A percentile compares a stretch with the other conserved stretches of the same genome.
These are phyloP conservation scores for Laetiporus sulphureus DNA, from an alignment of 1,284 basidiomycete genomes.

Conservation along the genomic window DNA sequence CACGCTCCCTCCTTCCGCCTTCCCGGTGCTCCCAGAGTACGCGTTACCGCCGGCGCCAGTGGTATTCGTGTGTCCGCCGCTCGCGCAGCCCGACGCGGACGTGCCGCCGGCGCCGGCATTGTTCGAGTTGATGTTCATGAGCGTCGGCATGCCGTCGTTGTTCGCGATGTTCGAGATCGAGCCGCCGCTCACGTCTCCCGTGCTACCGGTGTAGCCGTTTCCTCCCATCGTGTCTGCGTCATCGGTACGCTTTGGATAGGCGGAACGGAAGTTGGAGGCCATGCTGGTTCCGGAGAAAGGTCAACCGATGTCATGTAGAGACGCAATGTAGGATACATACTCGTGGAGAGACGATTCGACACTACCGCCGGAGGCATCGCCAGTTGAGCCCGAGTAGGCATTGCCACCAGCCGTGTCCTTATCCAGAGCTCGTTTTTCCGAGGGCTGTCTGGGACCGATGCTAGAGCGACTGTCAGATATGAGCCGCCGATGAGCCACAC, in stretches of 20 bases:
- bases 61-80: constrained; percentile 19
- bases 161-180: constrained; percentile 17
- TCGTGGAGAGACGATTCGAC: constrained; percentile 1
- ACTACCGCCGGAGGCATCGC: constrained; percentile 10
- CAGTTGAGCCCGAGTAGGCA: constrained; percentile 16
- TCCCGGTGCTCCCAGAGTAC: constrained; percentile 23
- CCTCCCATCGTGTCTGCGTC: constrained; percentile 23
- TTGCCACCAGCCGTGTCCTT: constrained; percentile 17
- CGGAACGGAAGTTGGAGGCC: no score
- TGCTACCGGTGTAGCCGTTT: constrained; percentile 22
- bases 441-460: constrained; percentile 12
- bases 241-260: constrained; percentile 15
- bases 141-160: constrained; percentile 22
- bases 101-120: constrained; percentile 26
- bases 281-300: no score
- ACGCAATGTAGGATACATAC: no score
- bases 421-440: constrained; percentile 13
- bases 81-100: constrained; percentile 22
- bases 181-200: constrained; percentile 22
- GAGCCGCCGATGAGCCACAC: background rate
- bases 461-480: constrained; percentile 1
- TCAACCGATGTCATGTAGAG: no score
- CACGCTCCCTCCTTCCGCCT: constrained; percentile 23
- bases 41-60: constrained; percentile 24
- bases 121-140: constrained; percentile 28